Percentiles rank a stretch among this genome's conserved stretches.
Conservation (phyloP, 306 rosid species). For the Alnus rubra region DNA sequence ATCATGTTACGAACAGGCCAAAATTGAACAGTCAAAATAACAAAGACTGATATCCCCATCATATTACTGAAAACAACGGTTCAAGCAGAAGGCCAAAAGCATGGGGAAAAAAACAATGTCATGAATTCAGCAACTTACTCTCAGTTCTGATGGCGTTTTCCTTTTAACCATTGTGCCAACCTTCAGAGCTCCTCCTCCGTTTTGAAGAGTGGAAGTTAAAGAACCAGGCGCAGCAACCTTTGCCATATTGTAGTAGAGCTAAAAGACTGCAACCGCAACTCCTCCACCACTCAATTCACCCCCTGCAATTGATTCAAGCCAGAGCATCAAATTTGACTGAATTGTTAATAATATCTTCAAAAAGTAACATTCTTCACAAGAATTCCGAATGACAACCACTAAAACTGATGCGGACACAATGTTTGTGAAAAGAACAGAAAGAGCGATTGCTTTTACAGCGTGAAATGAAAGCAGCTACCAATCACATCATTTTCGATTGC, state of each 20-base stretch:
- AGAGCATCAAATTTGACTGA: not conserved
- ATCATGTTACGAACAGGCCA: not conserved
- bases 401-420: not conserved
- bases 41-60: not conserved
- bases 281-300: slow-evolving; percentile 24
- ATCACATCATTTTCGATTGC: not conserved
- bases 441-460: not conserved
- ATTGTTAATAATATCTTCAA: not conserved
- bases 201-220: slow-evolving; percentile 49
- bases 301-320: slow-evolving; percentile 12
- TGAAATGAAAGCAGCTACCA: not conserved
- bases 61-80: not conserved
- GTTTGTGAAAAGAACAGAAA: not conserved
- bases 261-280: not conserved
- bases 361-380: not conserved
- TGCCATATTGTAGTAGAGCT: slow-evolving; percentile 46
- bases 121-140: slow-evolving; percentile 32
- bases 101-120: not conserved
- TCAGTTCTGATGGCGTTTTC: slow-evolving; percentile 84
- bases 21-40: not conserved
- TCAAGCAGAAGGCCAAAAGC: not conserved
- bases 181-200: slow-evolving; percentile 47
- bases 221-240: slow-evolving; percentile 57
- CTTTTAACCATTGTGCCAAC: slow-evolving; percentile 48
- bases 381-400: not conserved